Evolutionary conservation across 805 yeast genomes (phyloP), one percentile per base, ranked within the genome.

Genomic region (Barnettozyma botsteinii): DNA sequence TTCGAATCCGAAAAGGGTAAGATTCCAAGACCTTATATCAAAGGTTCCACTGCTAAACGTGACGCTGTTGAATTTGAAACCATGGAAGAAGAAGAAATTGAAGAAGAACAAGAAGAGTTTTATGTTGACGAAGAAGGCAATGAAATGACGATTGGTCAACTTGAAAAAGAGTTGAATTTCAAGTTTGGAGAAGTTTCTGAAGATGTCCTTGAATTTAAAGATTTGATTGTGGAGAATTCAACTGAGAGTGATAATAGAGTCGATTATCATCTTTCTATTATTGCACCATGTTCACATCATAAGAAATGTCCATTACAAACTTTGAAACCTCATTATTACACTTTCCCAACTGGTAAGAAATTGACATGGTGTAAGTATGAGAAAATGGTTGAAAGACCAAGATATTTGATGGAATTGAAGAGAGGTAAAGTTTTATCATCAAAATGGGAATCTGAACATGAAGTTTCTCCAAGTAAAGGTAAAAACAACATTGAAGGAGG

Each of bases 231-330:
- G 4, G 34, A 29, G 14, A 12, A 11, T 78, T 72, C 44, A 65
- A 67, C 26, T n/a, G 51, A 47, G 7, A 51, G 50, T 5, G 30
- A 22, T 4, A n/a, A 31, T 23, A n/a, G 35, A 26, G 18, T 41
- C 23, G 48, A 44, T 14, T 70, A 73, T 54, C 80, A 81, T 48
- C 53, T 88, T 37, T 72, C 73, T 30, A 70, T 91, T 8, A 56
- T 91, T 15, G 96, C 96, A 0, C 98, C 98, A 4, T 93, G 97
- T 56, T 62, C 91, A 1, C 97, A 93, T 57, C 96, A 87, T 52
- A 75, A 80, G 11, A 72, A 68, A 48, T 89, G 97, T 54, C 97
- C 98, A 0, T 64, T 91, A 40, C 97, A 89, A 59, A 69, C 78
- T 24, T 80, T 82, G 12, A 82, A 82, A 36, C 85, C 94, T 2